phyloP scores from a whole-genome alignment of 2,329 filamentous ascomycete species.

The Colletotrichum camelliae region DNA sequence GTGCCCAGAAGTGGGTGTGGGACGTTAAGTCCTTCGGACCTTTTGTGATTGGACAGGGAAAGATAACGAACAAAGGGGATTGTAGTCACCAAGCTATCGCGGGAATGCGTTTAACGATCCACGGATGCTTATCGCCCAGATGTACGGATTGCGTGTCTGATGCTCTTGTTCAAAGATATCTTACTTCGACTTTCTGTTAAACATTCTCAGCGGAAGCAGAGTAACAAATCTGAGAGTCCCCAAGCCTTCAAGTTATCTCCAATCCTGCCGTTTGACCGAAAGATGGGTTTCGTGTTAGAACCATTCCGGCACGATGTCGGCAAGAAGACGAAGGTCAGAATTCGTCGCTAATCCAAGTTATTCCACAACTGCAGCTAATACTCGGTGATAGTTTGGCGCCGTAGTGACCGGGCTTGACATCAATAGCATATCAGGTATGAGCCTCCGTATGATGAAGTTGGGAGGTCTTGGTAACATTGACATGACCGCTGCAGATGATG shows the following conservation, averaged over 20 bases:
- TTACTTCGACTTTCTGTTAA: accelerated
- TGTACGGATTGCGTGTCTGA: not conserved
- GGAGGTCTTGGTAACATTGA: not conserved
- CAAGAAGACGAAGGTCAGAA: not conserved
- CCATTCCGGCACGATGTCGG: not conserved
- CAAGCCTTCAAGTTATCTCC: too few relatives aligned
- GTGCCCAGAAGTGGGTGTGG: too few relatives aligned
- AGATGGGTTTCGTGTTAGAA: not conserved
- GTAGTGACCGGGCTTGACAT: conserved; percentile 39
- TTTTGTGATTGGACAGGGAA: not conserved
- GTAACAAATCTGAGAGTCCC: too few relatives aligned
- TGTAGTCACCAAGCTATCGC: not conserved
- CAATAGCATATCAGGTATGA: conserved; percentile 35
- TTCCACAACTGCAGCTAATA: not conserved
- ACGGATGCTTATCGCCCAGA: not conserved
- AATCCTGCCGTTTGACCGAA: not conserved
- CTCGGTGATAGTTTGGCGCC: conserved; percentile 26
- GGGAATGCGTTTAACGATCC: not conserved
- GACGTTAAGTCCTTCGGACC: not conserved
- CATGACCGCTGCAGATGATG: conserved; percentile 31
- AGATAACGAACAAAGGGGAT: not conserved
- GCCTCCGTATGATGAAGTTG: too few relatives aligned
- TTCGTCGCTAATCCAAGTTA: not conserved
- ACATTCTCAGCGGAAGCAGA: not conserved
- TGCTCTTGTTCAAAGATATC: not conserved